Percentiles rank a stretch among this genome's conserved stretches.
Evolutionary conservation across 805 yeast genomes (phyloP).

Genomic region (Kluyveromyces aestuarii): DNA sequence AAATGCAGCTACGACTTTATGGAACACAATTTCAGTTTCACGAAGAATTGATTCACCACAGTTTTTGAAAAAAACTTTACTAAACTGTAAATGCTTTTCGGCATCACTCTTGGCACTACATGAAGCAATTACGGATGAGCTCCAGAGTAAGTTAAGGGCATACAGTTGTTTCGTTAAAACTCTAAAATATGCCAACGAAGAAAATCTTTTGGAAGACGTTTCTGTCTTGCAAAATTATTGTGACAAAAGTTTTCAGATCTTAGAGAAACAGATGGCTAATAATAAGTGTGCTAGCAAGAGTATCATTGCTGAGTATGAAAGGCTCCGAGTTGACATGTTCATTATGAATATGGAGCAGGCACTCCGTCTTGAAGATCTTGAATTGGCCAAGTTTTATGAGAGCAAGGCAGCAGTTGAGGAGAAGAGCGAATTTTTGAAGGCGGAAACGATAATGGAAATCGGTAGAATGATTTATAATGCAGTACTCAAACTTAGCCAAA

Average conservation of each 20-base stretch:
- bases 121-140: conserved; percentile 19
- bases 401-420: conserved; percentile 20
- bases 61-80: conserved; percentile 4
- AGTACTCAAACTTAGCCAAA: conserved; percentile 11
- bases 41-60: conserved; percentile 15
- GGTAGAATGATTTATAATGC: conserved; percentile 30
- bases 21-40: conserved; percentile 30
- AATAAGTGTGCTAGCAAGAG: conserved; percentile 6
- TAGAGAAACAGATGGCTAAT: conserved; percentile 11
- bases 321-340: conserved; percentile 22
- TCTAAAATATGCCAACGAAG: conserved; percentile 25
- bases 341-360: conserved; percentile 27
- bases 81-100: conserved; percentile 24
- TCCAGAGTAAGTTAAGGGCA: conserved; percentile 21
- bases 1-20: conserved; percentile 25
- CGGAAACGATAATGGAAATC: conserved; percentile 20
- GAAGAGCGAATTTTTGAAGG: conserved; percentile 8
- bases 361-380: conserved; percentile 24
- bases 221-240: conserved; percentile 23
- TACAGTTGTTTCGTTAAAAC: conserved; percentile 26
- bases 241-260: conserved; percentile 17
- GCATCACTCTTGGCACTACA: conserved; percentile 26
- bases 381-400: conserved; percentile 30
- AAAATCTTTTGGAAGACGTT: conserved; percentile 9
- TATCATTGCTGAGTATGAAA: conserved; percentile 9